Conservation (phyloP, 2,329 filamentous ascomycete genomes). For the Tolypocladium cylindrosporum region DNA sequence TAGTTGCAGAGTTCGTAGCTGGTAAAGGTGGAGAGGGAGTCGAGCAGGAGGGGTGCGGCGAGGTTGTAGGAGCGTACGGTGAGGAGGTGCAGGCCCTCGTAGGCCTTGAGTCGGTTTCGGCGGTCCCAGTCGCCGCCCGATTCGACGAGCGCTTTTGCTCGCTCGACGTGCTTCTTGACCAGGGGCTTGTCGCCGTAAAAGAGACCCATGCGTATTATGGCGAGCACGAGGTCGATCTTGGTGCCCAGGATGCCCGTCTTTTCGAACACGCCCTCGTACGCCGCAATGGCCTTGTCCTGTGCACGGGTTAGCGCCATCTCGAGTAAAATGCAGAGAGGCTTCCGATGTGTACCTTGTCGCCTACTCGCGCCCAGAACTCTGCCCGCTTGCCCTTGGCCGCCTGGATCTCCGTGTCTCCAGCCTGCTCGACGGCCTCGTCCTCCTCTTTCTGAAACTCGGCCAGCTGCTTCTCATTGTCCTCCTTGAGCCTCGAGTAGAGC, state of each 20-base stretch:
- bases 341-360: slow-evolving; percentile 67
- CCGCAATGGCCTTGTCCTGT: slow-evolving; percentile 86
- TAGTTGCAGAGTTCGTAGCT: slow-evolving; percentile 98
- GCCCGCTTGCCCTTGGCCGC: slow-evolving; percentile 88
- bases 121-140: slow-evolving; percentile 97
- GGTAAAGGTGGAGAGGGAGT: slow-evolving; percentile 95
- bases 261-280: slow-evolving; percentile 88
- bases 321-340: background rate
- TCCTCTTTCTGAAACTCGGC: slow-evolving; percentile 74
- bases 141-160: slow-evolving; percentile 83
- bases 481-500: slow-evolving; percentile 67
- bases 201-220: slow-evolving; percentile 88
- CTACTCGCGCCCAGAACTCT: slow-evolving; percentile 91
- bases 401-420: slow-evolving; percentile 90
- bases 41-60: slow-evolving; percentile 85
- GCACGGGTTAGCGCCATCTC: slow-evolving; percentile 8
- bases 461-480: slow-evolving; percentile 69
- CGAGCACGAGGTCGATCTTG: slow-evolving; percentile 94
- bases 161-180: slow-evolving; percentile 89
- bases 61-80: slow-evolving; percentile 85
- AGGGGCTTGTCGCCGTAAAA: slow-evolving; percentile 92
- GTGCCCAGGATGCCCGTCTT: slow-evolving; percentile 95
- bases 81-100: slow-evolving; percentile 88
- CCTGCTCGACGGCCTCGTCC: slow-evolving; percentile 90
- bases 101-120: slow-evolving; percentile 95